Evolutionary conservation across 371 early-diverging fungal genomes (phyloP).

Genomic region (Syncephalastrum racemosum): DNA sequence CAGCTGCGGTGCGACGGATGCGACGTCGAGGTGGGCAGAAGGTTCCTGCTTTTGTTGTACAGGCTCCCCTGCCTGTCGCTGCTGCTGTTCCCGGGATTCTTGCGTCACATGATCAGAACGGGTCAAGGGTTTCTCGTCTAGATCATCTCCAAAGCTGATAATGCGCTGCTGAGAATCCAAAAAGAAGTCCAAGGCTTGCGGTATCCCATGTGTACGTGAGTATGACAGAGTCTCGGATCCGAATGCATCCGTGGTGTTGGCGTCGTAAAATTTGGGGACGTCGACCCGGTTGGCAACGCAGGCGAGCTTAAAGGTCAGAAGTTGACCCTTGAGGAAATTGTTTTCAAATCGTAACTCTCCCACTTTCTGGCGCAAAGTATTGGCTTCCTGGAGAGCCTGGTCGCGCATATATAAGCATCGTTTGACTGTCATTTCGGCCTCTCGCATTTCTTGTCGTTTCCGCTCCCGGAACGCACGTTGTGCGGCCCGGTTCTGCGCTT

Average conservation of each 20-base stretch:
- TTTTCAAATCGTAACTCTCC: constrained; percentile 33
- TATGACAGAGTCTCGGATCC: constrained; percentile 8
- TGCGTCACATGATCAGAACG: constrained; percentile 54
- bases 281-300: constrained; percentile 36
- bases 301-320: constrained; percentile 32
- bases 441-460: constrained; percentile 71
- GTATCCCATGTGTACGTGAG: constrained; percentile 15
- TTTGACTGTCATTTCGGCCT: constrained; percentile 56
- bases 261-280: constrained; percentile 40
- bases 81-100: constrained; percentile 1
- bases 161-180: constrained; percentile 15
- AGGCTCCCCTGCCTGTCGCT: neutral
- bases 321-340: constrained; percentile 31
- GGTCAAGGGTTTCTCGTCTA: constrained; percentile 18
- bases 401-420: constrained; percentile 30
- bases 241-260: constrained; percentile 12
- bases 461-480: constrained; percentile 79
- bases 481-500: constrained; percentile 76
- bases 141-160: constrained; percentile 6
- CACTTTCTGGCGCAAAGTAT: constrained; percentile 17
- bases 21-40: constrained; percentile 7
- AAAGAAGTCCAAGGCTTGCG: constrained; percentile 19
- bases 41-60: constrained; percentile 1
- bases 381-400: constrained; percentile 28
- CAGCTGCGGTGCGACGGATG: constrained; percentile 30